Evolutionary conservation across 768 basidiomycete genomes (phyloP), one percentile per base, ranked within the genome.

Genomic region (Hypholoma sublateritium): DNA sequence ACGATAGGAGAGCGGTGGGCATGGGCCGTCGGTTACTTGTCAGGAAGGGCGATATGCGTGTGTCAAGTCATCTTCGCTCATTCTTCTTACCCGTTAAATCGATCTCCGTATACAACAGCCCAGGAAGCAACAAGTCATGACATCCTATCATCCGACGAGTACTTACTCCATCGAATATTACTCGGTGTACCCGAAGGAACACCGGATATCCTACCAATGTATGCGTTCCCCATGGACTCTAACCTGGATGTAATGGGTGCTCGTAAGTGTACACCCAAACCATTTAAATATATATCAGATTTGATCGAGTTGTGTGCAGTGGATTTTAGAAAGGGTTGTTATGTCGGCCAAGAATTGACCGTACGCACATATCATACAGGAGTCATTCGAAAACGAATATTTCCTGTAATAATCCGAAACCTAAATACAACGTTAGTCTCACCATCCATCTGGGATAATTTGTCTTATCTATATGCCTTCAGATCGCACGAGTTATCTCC

Each of bases 311-410:
- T 41, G 25, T 59, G 52, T 41, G 50, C 43, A 79, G 95, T 98
- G 68, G 94, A 98, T 72, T 98, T 97, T 70, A 79, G 92, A 55
- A 99, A 99, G 74, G 97, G 97, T 2, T 99, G 97, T 68, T 98
- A 98, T 67, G 88, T 98, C 5, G 97, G 97, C 8, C 97, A 99
- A 77, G 97, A 98, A 66, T 78, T 98, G 39, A 98, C 95, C 0
- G 95, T 97, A 5, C 84, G 97, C 50, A 98, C 96, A 36, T 96
- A 96, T 70, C 94, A 98, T 69, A 98, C 90, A 5, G 97, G 97
- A 11, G 80, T 89, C 24, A 77, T 97, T 42, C 81, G 97, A 59
- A 98, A 98, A 70, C 85, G 97, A 12, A 90, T 95, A 32, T 73
- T 94, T 11, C 95, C 95, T 2, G 82, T 98, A n/a, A 62, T 75